A percentile compares a stretch with the other conserved stretches of the same genome.
Evolutionary conservation across 129 eudicot genomes (phyloP).

Genomic region (Saposhnikovia divaricata): DNA sequence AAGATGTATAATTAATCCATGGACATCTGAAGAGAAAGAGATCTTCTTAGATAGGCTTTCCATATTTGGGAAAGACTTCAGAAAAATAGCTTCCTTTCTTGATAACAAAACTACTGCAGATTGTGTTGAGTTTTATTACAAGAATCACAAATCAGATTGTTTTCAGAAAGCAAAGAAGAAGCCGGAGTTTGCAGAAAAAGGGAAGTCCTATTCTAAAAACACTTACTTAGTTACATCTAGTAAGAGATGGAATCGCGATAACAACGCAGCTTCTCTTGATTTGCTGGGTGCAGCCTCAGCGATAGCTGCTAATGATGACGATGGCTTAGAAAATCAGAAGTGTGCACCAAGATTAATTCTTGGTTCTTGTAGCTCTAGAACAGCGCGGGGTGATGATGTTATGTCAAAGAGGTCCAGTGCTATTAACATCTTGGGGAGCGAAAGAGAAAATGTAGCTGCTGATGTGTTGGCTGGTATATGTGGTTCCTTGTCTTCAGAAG

Average conservation of each 20-base stretch:
- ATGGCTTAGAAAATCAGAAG: slow-evolving; percentile 26
- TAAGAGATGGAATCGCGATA: slow-evolving; percentile 49
- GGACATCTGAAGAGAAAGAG: slow-evolving; percentile 66
- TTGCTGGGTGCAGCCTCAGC: slow-evolving; percentile 78
- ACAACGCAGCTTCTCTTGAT: slow-evolving; percentile 63
- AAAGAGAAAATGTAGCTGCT: slow-evolving; percentile 77
- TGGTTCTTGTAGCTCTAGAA: slow-evolving; percentile 24
- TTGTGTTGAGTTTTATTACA: slow-evolving; percentile 89
- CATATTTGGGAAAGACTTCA: slow-evolving; percentile 64
- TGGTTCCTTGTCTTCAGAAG: slow-evolving; percentile 94
- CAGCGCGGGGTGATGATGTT: slow-evolving; percentile 23
- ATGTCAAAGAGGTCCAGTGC: slow-evolving; percentile 31
- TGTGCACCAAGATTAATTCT: slow-evolving; percentile 21
- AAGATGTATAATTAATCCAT: slow-evolving; percentile 50
- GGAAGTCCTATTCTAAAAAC: slow-evolving; percentile 30
- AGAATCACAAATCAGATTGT: slow-evolving; percentile 78
- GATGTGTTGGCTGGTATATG: slow-evolving; percentile 96
- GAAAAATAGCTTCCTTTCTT: slow-evolving; percentile 68
- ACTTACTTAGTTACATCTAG: slow-evolving; percentile 67
- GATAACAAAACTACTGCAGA: slow-evolving; percentile 68
- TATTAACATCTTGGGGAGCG: slow-evolving; percentile 30
- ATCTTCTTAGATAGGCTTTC: slow-evolving; percentile 54
- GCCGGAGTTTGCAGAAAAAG: slow-evolving; percentile 39
- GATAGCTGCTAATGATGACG: slow-evolving; percentile 51
- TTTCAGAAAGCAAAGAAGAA: slow-evolving; percentile 56